A percentile compares a stretch with the other conserved stretches of the same genome.
Conservation (phyloP, 1,284 basidiomycete genomes). For the Malassezia nana region DNA sequence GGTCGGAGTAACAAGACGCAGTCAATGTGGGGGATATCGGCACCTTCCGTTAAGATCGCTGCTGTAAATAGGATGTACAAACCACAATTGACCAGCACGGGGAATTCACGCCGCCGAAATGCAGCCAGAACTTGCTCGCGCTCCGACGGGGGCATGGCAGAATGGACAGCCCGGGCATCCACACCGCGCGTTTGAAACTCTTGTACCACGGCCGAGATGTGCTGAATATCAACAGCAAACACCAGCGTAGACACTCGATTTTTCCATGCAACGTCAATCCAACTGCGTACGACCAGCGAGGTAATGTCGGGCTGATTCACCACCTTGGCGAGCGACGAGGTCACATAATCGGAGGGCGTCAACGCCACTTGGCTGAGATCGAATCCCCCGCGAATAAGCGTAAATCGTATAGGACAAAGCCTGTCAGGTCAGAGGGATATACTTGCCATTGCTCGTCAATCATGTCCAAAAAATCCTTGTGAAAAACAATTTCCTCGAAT, state of each 20-base stretch:
- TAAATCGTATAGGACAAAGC: slow-evolving; percentile 45
- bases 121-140: slow-evolving; percentile 60
- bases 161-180: slow-evolving; percentile 72
- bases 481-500: slow-evolving; percentile 85
- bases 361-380: slow-evolving; percentile 26
- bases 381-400: slow-evolving; percentile 35
- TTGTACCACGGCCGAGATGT: slow-evolving; percentile 67
- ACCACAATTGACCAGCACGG: slow-evolving; percentile 80
- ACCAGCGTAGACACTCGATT: slow-evolving; percentile 71
- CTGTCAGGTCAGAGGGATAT: slow-evolving; percentile 2
- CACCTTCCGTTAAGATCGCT: slow-evolving; percentile 61
- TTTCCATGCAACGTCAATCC: slow-evolving; percentile 30
- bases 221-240: slow-evolving; percentile 77
- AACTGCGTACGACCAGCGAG: slow-evolving; percentile 35
- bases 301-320: slow-evolving; percentile 39
- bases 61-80: not conserved
- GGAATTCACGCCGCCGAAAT: slow-evolving; percentile 66
- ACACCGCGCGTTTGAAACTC: slow-evolving; percentile 67
- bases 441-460: slow-evolving; percentile 75
- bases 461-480: slow-evolving; percentile 81
- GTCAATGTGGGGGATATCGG: slow-evolving; percentile 57
- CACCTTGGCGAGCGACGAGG: slow-evolving; percentile 29
- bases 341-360: slow-evolving; percentile 25
- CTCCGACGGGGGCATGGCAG: slow-evolving; percentile 58
- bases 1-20: slow-evolving; percentile 67